Base-by-base conservation (phyloP, 345 rosid genomes). In the Salix udensis region DNA sequence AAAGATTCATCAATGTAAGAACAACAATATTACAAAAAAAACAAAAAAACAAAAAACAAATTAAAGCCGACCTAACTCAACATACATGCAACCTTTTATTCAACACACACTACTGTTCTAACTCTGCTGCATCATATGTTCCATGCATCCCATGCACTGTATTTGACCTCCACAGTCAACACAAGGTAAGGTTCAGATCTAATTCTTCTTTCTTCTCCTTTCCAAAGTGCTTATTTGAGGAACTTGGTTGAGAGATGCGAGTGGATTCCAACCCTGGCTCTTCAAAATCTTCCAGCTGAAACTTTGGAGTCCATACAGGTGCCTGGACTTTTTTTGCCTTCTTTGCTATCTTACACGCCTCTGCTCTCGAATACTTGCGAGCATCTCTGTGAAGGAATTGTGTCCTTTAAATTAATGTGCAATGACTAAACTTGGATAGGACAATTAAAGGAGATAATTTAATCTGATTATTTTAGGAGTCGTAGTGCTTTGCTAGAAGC, bases 261-360 rank as follows among this genome's bases (percentile, higher is more conserved):
- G 36, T 61, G 10, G 6, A 65, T 52, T 66, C 28, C 65, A 48
- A 37, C 39, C 44, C 55, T 9, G 24, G 75, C 34, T 53, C 34
- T 23, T 34, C 40, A 44, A 67, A 61, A 67, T 31, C 74, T 68
- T 67, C 69, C 31, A 40, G 16, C 19, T 78, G 42, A 71, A 72
- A 78, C 24, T 64, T 13, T 42, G 64, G 69, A 73, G 65, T 73
- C 68, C 73, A 67, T 15, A 24, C 52, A 16, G 14, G 23, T 53
- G 1, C n/a, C 11, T 69, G 46, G n/a, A 34, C 24, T 66, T 74
- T 79, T 66, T 74, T 79, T 34, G 30, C 28, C 69, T 67, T 79
- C 73, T 68, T 73, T 37, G 66, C 26, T 21, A 64, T 37, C 69
- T 61, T 73, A 4, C 46, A 61, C 7, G 73, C 77, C 44, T 67